phyloP scores from a whole-genome alignment of 225 moss, liverwort and hornwort genomes.

The Climacium dendroides region DNA sequence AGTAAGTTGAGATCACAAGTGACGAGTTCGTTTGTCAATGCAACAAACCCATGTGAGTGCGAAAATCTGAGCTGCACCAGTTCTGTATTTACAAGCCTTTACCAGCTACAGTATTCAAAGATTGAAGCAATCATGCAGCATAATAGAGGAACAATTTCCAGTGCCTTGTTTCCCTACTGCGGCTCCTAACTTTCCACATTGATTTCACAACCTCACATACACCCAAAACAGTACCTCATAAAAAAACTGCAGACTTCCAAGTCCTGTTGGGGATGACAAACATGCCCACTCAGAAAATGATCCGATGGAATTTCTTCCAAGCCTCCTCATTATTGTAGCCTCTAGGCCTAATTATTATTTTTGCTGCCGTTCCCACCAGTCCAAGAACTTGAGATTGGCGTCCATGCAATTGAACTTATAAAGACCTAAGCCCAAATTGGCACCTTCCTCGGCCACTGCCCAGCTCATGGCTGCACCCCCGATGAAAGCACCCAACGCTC shows the following conservation, averaged over 20 bases:
- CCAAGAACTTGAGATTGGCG: constrained; percentile 71
- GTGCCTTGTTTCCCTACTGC: background rate
- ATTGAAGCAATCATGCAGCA: background rate
- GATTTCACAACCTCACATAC: background rate
- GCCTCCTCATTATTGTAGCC: background rate
- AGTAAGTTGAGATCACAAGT: background rate
- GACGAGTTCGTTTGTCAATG: background rate
- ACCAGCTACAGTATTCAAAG: background rate
- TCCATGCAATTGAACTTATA: constrained; percentile 68
- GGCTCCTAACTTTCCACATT: background rate
- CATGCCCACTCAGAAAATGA: background rate
- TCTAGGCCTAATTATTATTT: background rate
- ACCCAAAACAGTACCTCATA: background rate
- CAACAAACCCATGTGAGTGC: background rate
- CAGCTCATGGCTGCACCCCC: constrained; percentile 66
- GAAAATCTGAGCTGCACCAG: background rate
- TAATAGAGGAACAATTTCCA: background rate
- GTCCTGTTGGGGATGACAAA: background rate
- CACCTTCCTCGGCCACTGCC: constrained; percentile 71
- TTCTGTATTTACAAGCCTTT: background rate
- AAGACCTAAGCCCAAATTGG: constrained; percentile 61
- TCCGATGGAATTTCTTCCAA: background rate
- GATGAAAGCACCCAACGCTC: constrained; percentile 29
- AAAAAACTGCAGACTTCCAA: background rate
- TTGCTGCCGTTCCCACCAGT: constrained; percentile 94